Conservation (phyloP, 306 rosid species). For the Sicyos baderoa region DNA sequence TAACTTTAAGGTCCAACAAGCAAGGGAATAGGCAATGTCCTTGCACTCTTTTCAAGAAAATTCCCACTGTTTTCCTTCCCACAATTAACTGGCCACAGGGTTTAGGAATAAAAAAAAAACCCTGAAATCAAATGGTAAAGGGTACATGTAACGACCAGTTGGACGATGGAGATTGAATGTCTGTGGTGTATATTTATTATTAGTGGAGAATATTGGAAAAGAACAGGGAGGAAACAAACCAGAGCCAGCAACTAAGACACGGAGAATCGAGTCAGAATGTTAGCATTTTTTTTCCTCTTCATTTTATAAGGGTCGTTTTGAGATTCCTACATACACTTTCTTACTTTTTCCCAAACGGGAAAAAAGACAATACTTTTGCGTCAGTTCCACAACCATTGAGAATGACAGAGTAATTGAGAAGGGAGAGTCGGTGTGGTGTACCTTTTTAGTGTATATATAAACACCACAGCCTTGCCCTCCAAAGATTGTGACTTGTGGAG, state of each 20-base stretch:
- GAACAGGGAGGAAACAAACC: constrained; percentile 5
- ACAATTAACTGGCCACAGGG: constrained; percentile 9
- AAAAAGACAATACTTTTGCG: constrained; percentile 4
- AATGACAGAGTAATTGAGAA: background rate
- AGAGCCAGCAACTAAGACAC: constrained; percentile 17
- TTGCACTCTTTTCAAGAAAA: background rate
- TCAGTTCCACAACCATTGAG: background rate
- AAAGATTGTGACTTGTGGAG: background rate
- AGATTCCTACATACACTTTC: constrained; percentile 14
- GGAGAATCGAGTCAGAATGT: constrained; percentile 9
- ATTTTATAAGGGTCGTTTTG: background rate
- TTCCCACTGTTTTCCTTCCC: constrained; percentile 5
- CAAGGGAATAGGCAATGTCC: constrained; percentile 1
- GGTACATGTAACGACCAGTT: constrained; percentile 7
- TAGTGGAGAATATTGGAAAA: constrained; percentile 16
- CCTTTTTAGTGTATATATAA: constrained; percentile 15
- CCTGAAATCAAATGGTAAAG: constrained; percentile 9
- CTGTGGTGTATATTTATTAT: background rate
- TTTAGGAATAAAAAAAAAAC: background rate
- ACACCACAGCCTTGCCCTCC: background rate
- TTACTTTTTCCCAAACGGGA: background rate
- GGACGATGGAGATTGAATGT: constrained; percentile 11
- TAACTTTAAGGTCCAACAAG: constrained; percentile 5
- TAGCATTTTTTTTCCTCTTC: background rate
- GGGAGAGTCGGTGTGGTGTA: background rate